phyloP scores from a whole-genome alignment of 192 early-diverging fungal species.

The Piromyces finnis region DNA sequence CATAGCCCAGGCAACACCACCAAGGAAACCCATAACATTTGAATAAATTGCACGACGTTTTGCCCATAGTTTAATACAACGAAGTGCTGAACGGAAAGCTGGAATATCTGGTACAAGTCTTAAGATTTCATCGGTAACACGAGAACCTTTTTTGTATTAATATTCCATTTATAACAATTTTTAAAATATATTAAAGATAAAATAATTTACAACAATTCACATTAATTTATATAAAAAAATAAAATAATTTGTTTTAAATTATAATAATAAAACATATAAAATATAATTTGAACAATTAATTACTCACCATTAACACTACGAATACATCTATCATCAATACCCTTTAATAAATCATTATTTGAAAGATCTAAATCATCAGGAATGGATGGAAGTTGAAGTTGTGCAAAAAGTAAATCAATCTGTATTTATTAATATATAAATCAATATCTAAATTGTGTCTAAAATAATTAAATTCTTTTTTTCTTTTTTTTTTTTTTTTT shows the following conservation, averaged over 20 bases:
- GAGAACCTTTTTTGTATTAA: constrained; percentile 37
- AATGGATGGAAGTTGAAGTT: constrained; percentile 50
- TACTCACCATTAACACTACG: constrained; percentile 69
- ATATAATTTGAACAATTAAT: no score
- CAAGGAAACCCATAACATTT: constrained; percentile 94
- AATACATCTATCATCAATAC: constrained; percentile 71
- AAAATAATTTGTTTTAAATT: no score
- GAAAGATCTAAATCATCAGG: constrained; percentile 69
- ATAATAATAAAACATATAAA: no score
- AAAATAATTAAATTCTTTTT: no score
- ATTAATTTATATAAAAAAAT: no score
- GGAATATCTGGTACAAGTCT: constrained; percentile 80
- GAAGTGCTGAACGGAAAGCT: constrained; percentile 71
- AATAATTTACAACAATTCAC: no score
- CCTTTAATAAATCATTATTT: constrained; percentile 68
- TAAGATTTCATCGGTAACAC: constrained; percentile 92
- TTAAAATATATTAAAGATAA: no score
- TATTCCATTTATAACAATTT: not conserved
- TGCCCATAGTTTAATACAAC: constrained; percentile 95
- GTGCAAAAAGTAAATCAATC: constrained; percentile 90
- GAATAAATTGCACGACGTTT: constrained; percentile 83
- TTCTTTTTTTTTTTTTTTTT: no score
- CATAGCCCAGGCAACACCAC: constrained; percentile 98
- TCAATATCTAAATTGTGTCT: no score
- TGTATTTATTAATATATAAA: no score